Evolutionary conservation across 2,329 filamentous ascomycete genomes (phyloP).

Genomic region (Aspergillus arachidicola): DNA sequence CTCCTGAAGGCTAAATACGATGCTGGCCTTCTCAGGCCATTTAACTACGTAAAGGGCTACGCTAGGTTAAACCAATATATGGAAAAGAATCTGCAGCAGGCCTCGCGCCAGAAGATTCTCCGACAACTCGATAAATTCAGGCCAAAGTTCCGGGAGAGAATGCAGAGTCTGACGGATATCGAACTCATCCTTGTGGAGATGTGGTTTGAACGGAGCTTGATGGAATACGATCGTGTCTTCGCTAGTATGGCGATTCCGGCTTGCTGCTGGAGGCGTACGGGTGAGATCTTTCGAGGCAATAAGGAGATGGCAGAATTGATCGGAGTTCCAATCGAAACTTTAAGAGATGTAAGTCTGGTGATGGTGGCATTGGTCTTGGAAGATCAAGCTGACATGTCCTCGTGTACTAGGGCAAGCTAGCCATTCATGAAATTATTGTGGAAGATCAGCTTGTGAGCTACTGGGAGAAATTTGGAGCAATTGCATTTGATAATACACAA

Average conservation of each 20-base stretch:
- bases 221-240: constrained; percentile 98
- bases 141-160: constrained; percentile 93
- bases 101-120: constrained; percentile 86
- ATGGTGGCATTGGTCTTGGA: not conserved
- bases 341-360: constrained; percentile 75
- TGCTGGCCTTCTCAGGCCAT: constrained; percentile 89
- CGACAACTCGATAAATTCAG: constrained; percentile 90
- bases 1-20: constrained; percentile 95
- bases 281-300: constrained; percentile 95
- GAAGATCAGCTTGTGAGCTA: constrained; percentile 95
- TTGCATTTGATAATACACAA: constrained; percentile 91
- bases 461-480: constrained; percentile 98
- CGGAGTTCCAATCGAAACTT: constrained; percentile 82
- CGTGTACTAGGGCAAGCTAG: constrained; percentile 75
- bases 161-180: constrained; percentile 88
- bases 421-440: constrained; percentile 91
- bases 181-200: constrained; percentile 95
- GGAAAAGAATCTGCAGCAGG: constrained; percentile 79
- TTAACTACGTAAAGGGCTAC: constrained; percentile 98
- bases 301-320: constrained; percentile 99
- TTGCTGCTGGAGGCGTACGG: constrained; percentile 94
- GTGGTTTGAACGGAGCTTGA: constrained; percentile 96
- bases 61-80: constrained; percentile 87
- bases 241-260: constrained; percentile 98
- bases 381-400: constrained; percentile 8